These are phyloP conservation scores for Candida fluviatilis DNA, from an alignment of 805 yeast genomes.

Conservation along the genomic window DNA sequence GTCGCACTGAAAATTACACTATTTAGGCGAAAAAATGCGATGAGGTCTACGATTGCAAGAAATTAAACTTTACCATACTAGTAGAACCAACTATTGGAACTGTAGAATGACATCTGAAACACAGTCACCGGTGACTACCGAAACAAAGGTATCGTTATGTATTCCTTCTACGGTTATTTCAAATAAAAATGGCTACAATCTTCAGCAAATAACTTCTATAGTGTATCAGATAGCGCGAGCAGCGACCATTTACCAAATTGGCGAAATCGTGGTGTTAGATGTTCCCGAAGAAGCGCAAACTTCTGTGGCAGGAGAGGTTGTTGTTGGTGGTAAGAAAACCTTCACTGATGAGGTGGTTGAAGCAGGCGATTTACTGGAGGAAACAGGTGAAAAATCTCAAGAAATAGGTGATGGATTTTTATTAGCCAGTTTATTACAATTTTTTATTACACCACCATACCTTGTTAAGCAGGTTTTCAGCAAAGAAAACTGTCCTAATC, in stretches of 20 bases:
- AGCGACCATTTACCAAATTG: constrained; percentile 63
- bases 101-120: background rate
- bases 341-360: constrained; percentile 10
- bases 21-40: background rate
- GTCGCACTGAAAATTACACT: background rate
- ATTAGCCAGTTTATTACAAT: constrained; percentile 70
- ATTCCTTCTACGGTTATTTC: constrained; percentile 67
- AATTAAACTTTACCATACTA: background rate
- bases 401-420: constrained; percentile 28
- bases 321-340: constrained; percentile 21
- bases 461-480: constrained; percentile 60
- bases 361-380: constrained; percentile 8
- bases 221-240: constrained; percentile 79
- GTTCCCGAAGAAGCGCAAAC: constrained; percentile 26
- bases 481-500: constrained; percentile 20
- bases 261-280: constrained; percentile 71
- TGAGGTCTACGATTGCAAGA: background rate
- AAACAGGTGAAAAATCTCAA: constrained; percentile 12
- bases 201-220: constrained; percentile 69
- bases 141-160: constrained; percentile 53
- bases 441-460: constrained; percentile 81
- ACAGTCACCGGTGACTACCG: constrained; percentile 5
- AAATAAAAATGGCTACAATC: constrained; percentile 50
- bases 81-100: background rate
- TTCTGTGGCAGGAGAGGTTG: constrained; percentile 16